These are phyloP conservation scores for Stagonosporopsis tanaceti DNA, from an alignment of 2,329 filamentous ascomycete species.

Conservation along the genomic window DNA sequence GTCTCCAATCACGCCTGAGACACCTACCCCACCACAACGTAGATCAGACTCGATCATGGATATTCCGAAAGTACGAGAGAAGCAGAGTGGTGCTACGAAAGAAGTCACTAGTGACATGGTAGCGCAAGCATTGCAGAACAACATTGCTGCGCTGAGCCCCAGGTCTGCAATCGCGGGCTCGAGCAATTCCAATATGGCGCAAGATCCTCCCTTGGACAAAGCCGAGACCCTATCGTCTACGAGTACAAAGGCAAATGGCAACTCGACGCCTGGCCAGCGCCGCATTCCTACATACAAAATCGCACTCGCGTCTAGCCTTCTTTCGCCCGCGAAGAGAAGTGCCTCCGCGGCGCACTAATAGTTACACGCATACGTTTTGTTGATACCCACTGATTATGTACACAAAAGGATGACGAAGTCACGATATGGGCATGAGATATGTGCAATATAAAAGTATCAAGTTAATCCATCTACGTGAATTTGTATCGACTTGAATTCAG, in stretches of 20 bases:
- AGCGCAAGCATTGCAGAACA: not conserved
- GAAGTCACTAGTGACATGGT: not conserved
- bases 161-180: not conserved
- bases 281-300: conserved; percentile 43
- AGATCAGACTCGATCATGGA: conserved; percentile 24
- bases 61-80: not conserved
- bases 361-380: not conserved
- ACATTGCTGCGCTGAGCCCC: not conserved
- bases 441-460: not conserved
- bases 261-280: conserved; percentile 26
- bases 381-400: not conserved
- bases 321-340: conserved; percentile 28
- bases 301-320: conserved; percentile 39
- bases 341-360: conserved; percentile 13
- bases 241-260: conserved; percentile 5
- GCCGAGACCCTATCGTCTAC: not conserved
- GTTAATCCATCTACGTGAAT: not conserved
- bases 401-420: not conserved
- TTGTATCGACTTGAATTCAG: not conserved
- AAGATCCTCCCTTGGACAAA: not conserved
- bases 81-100: not conserved
- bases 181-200: not conserved
- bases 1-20: conserved; percentile 25
- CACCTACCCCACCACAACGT: conserved; percentile 34
- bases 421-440: not conserved